These are phyloP conservation scores for Saturnispora quitensis DNA, from an alignment of 805 yeast species.

Conservation along the genomic window DNA sequence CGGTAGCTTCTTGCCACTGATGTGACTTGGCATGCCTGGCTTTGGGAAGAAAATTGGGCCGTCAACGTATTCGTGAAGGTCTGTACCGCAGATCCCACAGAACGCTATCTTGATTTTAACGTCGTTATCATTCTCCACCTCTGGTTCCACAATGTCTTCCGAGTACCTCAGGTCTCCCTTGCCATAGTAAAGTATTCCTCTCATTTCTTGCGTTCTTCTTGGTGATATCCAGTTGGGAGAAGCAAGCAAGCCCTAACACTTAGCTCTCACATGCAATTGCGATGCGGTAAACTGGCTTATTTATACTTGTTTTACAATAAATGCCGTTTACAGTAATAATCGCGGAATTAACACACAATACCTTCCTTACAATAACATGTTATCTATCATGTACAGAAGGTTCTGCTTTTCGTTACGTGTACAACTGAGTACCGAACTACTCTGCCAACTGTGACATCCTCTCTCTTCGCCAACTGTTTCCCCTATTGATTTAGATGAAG, in stretches of 20 bases:
- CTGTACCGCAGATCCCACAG: slow-evolving; percentile 61
- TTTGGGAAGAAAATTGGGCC: slow-evolving; percentile 50
- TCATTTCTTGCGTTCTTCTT: slow-evolving; percentile 26
- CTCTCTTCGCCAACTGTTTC: too few relatives aligned
- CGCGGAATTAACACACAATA: not conserved
- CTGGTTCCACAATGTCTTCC: slow-evolving; percentile 22
- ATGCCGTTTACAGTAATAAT: not conserved
- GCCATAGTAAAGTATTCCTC: slow-evolving; percentile 40
- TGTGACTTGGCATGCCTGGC: slow-evolving; percentile 22
- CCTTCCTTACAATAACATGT: not conserved
- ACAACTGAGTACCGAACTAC: too few relatives aligned
- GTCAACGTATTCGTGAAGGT: slow-evolving; percentile 46
- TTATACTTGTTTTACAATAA: not conserved
- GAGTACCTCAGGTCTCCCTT: slow-evolving; percentile 36
- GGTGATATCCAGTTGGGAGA: not conserved
- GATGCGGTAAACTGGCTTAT: not conserved
- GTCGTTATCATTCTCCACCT: slow-evolving; percentile 21
- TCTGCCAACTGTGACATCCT: too few relatives aligned
- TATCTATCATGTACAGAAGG: not conserved
- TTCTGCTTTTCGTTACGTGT: not conserved
- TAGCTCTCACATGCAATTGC: too few relatives aligned
- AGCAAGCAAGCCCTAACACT: too few relatives aligned
- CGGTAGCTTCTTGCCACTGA: slow-evolving; percentile 31
- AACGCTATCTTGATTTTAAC: slow-evolving; percentile 29
- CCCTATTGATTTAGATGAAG: too few relatives aligned